A percentile compares a stretch with the other conserved stretches of the same genome.
Evolutionary conservation across 805 yeast genomes (phyloP).

Genomic region (Lachancea meyersii): DNA sequence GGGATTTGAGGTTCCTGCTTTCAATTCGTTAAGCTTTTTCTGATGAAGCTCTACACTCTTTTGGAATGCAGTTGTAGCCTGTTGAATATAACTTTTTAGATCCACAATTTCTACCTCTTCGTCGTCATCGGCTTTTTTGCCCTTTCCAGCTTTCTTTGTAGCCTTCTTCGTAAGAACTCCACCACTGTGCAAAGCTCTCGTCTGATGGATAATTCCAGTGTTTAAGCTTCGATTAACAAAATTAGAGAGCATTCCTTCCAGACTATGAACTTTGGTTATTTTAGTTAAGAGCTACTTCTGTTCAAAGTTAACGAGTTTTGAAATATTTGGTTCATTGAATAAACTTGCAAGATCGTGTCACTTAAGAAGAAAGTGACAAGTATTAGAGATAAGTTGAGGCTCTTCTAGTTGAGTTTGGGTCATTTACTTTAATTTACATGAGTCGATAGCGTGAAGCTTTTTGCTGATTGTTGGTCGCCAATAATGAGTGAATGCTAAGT

Average conservation of each 20-base stretch:
- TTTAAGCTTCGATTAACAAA: background rate
- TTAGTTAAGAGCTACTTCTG: background rate
- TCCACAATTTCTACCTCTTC: conserved; percentile 15
- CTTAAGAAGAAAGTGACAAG: background rate
- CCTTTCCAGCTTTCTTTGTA: conserved; percentile 9
- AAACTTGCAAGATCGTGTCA: background rate
- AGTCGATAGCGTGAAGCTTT: background rate
- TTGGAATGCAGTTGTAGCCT: conserved; percentile 35
- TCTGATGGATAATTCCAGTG: background rate
- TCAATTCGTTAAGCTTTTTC: conserved; percentile 53
- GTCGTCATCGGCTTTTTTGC: conserved; percentile 14
- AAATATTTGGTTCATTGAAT: background rate
- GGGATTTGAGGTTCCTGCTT: conserved; percentile 65
- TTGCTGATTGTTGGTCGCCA: background rate
- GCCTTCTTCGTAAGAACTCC: background rate
- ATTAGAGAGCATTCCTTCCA: background rate
- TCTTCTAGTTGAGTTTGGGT: background rate
- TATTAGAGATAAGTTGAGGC: background rate
- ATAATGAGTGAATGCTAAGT: conserved; percentile 9
- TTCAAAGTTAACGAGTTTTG: background rate
- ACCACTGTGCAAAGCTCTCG: background rate
- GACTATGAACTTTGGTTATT: too few species aligned
- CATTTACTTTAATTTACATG: conserved; percentile 14
- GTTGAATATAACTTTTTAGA: conserved; percentile 11
- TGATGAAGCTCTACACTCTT: conserved; percentile 46